A percentile compares a stretch with the other conserved stretches of the same genome.
phyloP scores from a whole-genome alignment of 768 basidiomycete genomes.

The Nidularia pulvinata region DNA sequence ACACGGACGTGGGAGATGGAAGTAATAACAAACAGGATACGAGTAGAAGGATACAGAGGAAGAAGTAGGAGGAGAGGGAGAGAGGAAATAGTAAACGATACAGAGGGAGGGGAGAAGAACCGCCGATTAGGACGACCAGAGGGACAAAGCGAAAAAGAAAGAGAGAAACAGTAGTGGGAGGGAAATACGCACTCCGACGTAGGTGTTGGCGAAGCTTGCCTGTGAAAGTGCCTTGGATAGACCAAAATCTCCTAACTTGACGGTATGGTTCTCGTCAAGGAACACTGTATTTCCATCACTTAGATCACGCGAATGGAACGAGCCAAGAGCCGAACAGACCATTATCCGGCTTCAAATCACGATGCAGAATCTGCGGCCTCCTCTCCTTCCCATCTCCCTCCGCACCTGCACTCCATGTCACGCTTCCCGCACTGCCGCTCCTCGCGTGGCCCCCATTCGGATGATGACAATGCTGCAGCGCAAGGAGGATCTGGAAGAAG shows the following conservation, averaged over 20 bases:
- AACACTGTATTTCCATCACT: constrained; percentile 60
- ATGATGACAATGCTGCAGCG: constrained; percentile 92
- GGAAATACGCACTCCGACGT: constrained; percentile 79
- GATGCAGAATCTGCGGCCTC: constrained; percentile 82
- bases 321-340: constrained; percentile 43
- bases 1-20: too few relatives aligned
- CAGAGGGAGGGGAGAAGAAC: too few relatives aligned
- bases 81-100: too few relatives aligned
- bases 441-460: constrained; percentile 57
- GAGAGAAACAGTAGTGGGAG: neutral
- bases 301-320: neutral
- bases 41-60: too few relatives aligned
- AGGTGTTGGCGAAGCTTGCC: constrained; percentile 92
- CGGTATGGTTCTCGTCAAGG: constrained; percentile 77
- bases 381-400: constrained; percentile 47
- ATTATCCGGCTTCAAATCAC: constrained; percentile 98
- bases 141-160: too few relatives aligned
- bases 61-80: too few relatives aligned
- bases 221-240: constrained; percentile 90
- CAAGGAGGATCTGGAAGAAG: constrained; percentile 90
- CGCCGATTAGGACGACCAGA: too few relatives aligned
- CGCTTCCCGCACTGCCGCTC: constrained; percentile 24
- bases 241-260: constrained; percentile 98
- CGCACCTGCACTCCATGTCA: constrained; percentile 14
- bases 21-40: too few relatives aligned